Evolutionary conservation across 129 eudicot genomes (phyloP).

Genomic region (Flaveria linearis): DNA sequence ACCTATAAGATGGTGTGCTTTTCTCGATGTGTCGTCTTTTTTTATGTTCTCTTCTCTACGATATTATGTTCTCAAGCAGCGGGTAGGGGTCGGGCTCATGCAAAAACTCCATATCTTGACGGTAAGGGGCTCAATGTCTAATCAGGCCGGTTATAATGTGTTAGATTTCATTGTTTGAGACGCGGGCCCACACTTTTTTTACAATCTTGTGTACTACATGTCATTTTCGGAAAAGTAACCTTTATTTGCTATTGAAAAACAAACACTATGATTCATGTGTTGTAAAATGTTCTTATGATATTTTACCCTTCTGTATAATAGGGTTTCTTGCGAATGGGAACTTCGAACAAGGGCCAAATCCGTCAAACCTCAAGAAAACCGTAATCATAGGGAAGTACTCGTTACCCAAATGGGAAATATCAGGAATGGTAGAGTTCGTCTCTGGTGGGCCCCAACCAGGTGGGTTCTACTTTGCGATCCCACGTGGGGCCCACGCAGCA

Average conservation of each 20-base stretch:
- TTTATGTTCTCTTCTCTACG: slow-evolving; percentile 1
- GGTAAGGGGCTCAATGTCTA: slow-evolving; percentile 25
- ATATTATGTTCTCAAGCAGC: slow-evolving; percentile 19
- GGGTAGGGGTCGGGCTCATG: neutral
- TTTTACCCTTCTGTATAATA: slow-evolving; percentile 1
- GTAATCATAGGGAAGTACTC: slow-evolving; percentile 41
- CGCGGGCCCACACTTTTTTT: neutral
- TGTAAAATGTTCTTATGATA: neutral
- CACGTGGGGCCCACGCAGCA: slow-evolving; percentile 56
- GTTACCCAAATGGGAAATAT: slow-evolving; percentile 44
- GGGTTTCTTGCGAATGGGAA: slow-evolving; percentile 46
- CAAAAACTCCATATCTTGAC: slow-evolving; percentile 21
- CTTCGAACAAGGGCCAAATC: slow-evolving; percentile 38
- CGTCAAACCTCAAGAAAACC: slow-evolving; percentile 40
- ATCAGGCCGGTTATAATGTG: neutral
- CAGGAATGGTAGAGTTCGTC: slow-evolving; percentile 49
- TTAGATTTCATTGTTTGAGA: neutral
- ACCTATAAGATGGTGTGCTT: slow-evolving; percentile 12
- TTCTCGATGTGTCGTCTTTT: neutral
- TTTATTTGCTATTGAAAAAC: neutral
- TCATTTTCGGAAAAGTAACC: no score
- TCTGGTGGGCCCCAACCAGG: slow-evolving; percentile 57
- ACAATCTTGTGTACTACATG: neutral
- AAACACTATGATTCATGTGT: neutral
- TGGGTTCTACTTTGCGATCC: slow-evolving; percentile 55